These are phyloP conservation scores for Colletotrichum costaricense DNA, from an alignment of 2,329 filamentous ascomycete species.

Conservation along the genomic window DNA sequence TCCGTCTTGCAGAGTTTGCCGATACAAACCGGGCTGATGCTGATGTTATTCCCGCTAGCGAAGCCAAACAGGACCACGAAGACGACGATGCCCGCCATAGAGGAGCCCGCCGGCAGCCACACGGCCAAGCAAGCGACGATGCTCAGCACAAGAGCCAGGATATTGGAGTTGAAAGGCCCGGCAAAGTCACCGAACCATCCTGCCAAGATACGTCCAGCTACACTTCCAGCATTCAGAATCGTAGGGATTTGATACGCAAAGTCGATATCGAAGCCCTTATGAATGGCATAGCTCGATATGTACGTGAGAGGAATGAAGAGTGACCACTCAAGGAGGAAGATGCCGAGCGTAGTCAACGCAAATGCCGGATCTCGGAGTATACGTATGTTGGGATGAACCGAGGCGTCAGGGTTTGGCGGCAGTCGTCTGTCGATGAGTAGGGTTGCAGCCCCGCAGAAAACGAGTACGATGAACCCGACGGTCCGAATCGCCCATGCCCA, in stretches of 20 bases:
- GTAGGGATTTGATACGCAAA: conserved; percentile 84
- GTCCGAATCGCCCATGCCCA: conserved; percentile 58
- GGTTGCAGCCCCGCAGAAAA: conserved; percentile 57
- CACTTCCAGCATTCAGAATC: conserved; percentile 84
- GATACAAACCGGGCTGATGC: conserved; percentile 85
- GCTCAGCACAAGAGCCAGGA: conserved; percentile 72
- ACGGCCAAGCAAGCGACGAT: conserved; percentile 74
- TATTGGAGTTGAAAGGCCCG: conserved; percentile 88
- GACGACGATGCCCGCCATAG: conserved; percentile 71
- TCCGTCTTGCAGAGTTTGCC: conserved; percentile 84
- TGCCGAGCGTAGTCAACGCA: conserved; percentile 70
- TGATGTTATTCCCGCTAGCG: conserved; percentile 82
- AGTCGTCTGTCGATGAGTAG: conserved; percentile 67
- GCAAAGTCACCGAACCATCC: conserved; percentile 82
- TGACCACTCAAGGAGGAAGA: conserved; percentile 80
- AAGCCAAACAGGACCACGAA: conserved; percentile 86
- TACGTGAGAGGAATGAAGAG: conserved; percentile 86
- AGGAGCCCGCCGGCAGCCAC: conserved; percentile 77
- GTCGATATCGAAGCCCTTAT: conserved; percentile 68
- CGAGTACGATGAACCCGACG: conserved; percentile 59
- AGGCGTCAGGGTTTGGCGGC: conserved; percentile 68
- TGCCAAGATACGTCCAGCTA: conserved; percentile 81
- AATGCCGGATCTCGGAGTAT: conserved; percentile 74
- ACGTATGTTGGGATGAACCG: conserved; percentile 69
- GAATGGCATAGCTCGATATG: conserved; percentile 79